A percentile compares a stretch with the other conserved stretches of the same genome.
These are phyloP conservation scores for Calocybe gambosa DNA, from an alignment of 1,284 basidiomycete species.

Conservation along the genomic window DNA sequence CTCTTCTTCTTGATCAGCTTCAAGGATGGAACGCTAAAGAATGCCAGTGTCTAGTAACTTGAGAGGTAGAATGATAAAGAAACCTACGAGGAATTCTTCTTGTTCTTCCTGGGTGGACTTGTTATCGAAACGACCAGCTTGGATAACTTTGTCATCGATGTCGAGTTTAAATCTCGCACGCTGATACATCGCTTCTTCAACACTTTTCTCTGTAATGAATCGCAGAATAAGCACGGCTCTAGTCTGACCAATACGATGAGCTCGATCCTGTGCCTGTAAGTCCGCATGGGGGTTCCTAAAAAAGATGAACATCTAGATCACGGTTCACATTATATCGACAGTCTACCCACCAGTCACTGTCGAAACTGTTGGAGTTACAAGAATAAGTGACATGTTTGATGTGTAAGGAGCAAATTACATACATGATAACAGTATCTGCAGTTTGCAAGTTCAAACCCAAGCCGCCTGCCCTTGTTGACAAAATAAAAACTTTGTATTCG, in stretches of 20 bases:
- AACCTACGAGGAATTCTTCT: constrained; percentile 83
- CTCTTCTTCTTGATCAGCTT: constrained; percentile 88
- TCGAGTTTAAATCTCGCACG: constrained; percentile 96
- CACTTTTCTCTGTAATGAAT: constrained; percentile 96
- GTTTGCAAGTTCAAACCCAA: constrained; percentile 97
- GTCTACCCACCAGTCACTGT: constrained; percentile 69
- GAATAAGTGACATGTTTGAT: background rate
- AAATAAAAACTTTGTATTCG: constrained; percentile 90
- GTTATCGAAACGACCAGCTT: constrained; percentile 99
- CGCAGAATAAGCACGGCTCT: constrained; percentile 96
- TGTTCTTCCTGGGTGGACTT: constrained; percentile 98
- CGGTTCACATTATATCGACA: background rate
- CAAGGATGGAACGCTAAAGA: constrained; percentile 71
- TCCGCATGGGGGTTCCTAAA: constrained; percentile 92
- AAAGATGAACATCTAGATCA: constrained; percentile 2
- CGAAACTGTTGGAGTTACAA: constrained; percentile 53
- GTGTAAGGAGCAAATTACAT: constrained; percentile 32
- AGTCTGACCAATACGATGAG: constrained; percentile 99
- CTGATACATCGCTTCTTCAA: constrained; percentile 96
- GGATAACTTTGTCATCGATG: constrained; percentile 99
- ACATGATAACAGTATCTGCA: constrained; percentile 99
- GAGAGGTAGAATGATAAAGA: constrained; percentile 12
- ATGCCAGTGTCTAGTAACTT: background rate
- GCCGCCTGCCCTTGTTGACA: constrained; percentile 96
- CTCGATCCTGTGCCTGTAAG: constrained; percentile 98